Evolutionary conservation across 1,284 basidiomycete species (phyloP).

Genomic region (Cryptococcus sp.): DNA sequence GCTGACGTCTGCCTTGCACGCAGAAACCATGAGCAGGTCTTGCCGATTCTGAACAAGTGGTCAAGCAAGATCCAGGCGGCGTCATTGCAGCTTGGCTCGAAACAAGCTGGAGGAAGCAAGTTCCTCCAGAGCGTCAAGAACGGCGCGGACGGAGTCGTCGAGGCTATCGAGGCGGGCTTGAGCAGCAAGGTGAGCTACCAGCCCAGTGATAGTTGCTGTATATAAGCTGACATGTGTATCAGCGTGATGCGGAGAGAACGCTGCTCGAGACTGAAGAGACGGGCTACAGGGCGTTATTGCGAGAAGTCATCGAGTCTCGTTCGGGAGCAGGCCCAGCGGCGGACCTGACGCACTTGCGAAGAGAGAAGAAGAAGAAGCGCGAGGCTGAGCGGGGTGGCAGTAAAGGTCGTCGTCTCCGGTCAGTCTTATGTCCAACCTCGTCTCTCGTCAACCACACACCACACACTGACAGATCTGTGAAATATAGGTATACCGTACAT

Average conservation of each 20-base stretch:
- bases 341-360: slow-evolving; percentile 39
- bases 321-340: slow-evolving; percentile 31
- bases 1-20: slow-evolving; percentile 1
- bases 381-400: slow-evolving; percentile 89
- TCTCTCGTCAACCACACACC: too few species aligned
- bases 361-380: slow-evolving; percentile 67
- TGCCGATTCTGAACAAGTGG: slow-evolving; percentile 85
- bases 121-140: slow-evolving; percentile 66
- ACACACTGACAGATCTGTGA: neutral
- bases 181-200: slow-evolving; percentile 32
- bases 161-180: slow-evolving; percentile 45
- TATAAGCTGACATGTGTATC: slow-evolving; percentile 10
- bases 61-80: slow-evolving; percentile 90
- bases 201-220: slow-evolving; percentile 9
- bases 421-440: slow-evolving; percentile 31
- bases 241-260: slow-evolving; percentile 30
- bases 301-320: slow-evolving; percentile 78
- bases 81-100: slow-evolving; percentile 56
- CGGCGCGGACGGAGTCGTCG: slow-evolving; percentile 53
- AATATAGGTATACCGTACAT: slow-evolving; percentile 77
- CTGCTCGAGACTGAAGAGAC: slow-evolving; percentile 71
- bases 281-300: slow-evolving; percentile 84
- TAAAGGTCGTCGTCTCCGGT: slow-evolving; percentile 85
- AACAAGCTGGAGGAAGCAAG: slow-evolving; percentile 49
- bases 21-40: slow-evolving; percentile 68